Evolutionary conservation across 2,329 filamentous ascomycete species (phyloP), one percentile per base, ranked within the genome.

Genomic region (Parafenestella ontariensis): DNA sequence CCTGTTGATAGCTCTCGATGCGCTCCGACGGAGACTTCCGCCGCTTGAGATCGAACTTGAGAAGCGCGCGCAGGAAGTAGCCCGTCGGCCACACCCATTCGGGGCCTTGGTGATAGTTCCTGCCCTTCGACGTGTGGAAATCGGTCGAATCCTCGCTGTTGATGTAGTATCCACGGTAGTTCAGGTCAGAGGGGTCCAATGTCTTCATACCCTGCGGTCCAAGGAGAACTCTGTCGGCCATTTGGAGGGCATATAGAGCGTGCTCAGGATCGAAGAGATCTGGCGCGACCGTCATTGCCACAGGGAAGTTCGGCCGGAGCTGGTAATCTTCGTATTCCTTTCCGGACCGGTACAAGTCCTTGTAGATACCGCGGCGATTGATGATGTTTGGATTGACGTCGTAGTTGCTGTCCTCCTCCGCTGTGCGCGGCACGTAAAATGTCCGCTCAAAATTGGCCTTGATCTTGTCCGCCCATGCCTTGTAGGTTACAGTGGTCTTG

Each of bases 271-370:
- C 85, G 74, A 99, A 99, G 13, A 99, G 85, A 23, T 91, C 89
- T 0, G 95, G 91, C 0, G 96, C 93, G 0, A 96, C 94, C 1
- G 89, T 87, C 95, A 99, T 98, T 64, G 94, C 92, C 62, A 99
- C 94, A 28, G 93, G 85, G 78, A 96, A 98, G 79, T 99, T 99
- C 58, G 91, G 83, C 21, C 95, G 91, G 37, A 99, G 85, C 75
- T 99, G 95, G 77, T 99, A 99, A 78, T 99, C 95, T 72, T 98
- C 92, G 71, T 96, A 97, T 73, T 95, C 91, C 77, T 97, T 98
- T 59, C 92, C 92, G 42, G 92, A 96, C 62, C 85, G 87, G 83
- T 97, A 97, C 17, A 98, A 80, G 74, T 99, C 95, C 79, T 99
- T 99, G 86, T 99, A 99, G 71, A 99, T 96, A 57, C 95, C 96